A percentile compares a stretch with the other conserved stretches of the same genome.
These are phyloP conservation scores for Crataegus laevigata DNA, from an alignment of 306 rosid genomes.

Conservation along the genomic window DNA sequence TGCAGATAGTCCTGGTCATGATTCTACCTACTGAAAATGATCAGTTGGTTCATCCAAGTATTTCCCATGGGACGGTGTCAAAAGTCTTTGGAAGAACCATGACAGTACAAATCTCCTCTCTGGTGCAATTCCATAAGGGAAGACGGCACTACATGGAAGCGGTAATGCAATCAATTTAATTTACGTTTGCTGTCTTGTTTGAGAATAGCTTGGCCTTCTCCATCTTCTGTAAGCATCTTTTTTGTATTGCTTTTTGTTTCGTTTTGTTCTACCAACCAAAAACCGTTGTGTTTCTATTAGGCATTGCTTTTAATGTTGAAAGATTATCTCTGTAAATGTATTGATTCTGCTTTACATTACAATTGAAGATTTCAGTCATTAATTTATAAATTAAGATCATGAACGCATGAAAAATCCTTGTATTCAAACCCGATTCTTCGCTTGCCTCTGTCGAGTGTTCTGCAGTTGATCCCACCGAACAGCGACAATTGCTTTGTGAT, in stretches of 20 bases:
- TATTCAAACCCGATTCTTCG: too few species aligned
- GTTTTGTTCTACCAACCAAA: conserved; percentile 1
- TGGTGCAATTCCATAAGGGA: conserved; percentile 16
- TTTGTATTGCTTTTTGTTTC: conserved; percentile 20
- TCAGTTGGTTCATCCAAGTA: conserved; percentile 7
- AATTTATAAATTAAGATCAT: neutral
- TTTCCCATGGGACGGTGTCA: conserved; percentile 6
- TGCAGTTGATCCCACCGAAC: too few species aligned
- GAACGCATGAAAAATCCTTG: neutral
- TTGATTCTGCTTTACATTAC: conserved; percentile 1
- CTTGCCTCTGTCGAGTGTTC: too few species aligned
- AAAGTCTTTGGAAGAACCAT: conserved; percentile 22
- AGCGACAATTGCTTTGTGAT: too few species aligned
- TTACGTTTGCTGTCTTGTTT: conserved; percentile 16
- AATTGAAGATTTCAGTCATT: neutral
- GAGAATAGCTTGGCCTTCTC: conserved; percentile 27
- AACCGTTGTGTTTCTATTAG: conserved; percentile 6
- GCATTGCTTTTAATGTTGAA: neutral
- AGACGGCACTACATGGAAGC: conserved; percentile 16
- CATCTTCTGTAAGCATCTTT: conserved; percentile 32
- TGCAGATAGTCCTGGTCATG: conserved; percentile 52
- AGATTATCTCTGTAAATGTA: conserved; percentile 16
- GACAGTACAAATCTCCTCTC: conserved; percentile 22
- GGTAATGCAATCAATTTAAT: conserved; percentile 18
- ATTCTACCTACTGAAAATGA: conserved; percentile 10